Conservation (phyloP, 2,329 filamentous ascomycete species). For the Ciborinia camelliae region DNA sequence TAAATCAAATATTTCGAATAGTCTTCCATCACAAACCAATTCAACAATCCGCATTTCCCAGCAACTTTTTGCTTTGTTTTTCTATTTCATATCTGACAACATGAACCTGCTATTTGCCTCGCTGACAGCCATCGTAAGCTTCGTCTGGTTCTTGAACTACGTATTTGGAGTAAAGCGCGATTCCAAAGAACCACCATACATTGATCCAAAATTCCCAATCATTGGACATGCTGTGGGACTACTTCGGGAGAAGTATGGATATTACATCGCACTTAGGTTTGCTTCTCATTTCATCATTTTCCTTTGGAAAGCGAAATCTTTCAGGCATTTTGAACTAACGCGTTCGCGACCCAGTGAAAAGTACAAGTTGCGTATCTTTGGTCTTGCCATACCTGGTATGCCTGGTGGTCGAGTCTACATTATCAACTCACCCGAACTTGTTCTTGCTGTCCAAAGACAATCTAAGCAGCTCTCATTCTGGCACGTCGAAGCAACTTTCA, state of each 20-base stretch:
- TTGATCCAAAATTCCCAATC: not conserved
- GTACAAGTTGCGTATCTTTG: conserved; percentile 5
- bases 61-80: too few relatives aligned
- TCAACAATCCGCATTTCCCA: too few relatives aligned
- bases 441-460: not conserved
- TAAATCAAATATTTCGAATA: too few relatives aligned
- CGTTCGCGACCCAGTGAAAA: not conserved
- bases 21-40: too few relatives aligned
- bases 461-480: conserved; percentile 7
- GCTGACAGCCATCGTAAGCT: too few relatives aligned
- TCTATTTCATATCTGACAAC: too few relatives aligned
- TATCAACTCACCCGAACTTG: not conserved
- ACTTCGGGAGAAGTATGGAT: not conserved
- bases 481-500: not conserved
- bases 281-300: not conserved
- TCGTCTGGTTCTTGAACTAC: too few relatives aligned
- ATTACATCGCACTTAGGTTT: not conserved
- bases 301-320: not conserved
- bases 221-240: conserved; percentile 5
- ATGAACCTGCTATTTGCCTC: too few relatives aligned
- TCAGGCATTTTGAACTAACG: not conserved
- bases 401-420: conserved; percentile 9
- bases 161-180: too few relatives aligned
- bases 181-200: conserved; percentile 1
- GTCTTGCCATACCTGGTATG: conserved; percentile 9